These are phyloP conservation scores for Clavispora phyllophila DNA, from an alignment of 805 yeast species.

Conservation along the genomic window DNA sequence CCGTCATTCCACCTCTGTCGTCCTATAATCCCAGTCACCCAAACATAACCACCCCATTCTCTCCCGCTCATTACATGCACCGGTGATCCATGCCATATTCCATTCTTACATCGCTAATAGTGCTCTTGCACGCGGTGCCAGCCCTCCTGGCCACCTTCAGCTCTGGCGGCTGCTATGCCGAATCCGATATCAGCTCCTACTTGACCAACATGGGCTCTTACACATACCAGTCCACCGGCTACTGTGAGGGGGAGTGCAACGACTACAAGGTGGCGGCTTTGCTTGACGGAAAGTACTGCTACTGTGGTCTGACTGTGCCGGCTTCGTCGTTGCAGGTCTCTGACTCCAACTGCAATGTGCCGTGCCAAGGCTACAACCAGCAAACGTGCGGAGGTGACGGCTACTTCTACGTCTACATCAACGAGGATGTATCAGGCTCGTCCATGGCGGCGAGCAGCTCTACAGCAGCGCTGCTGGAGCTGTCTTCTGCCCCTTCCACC, in stretches of 20 bases:
- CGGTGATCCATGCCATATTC: slow-evolving; percentile 1
- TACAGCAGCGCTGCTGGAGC: slow-evolving; percentile 11
- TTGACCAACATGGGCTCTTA: slow-evolving; percentile 44
- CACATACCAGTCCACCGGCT: slow-evolving; percentile 53
- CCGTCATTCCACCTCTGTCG: background rate
- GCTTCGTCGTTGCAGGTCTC: slow-evolving; percentile 10
- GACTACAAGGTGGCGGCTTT: slow-evolving; percentile 27
- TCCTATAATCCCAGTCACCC: background rate
- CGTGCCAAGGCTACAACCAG: slow-evolving; percentile 58
- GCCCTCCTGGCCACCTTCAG: slow-evolving; percentile 8
- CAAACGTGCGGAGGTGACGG: slow-evolving; percentile 53
- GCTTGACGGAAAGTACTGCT: slow-evolving; percentile 52
- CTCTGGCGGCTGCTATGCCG: slow-evolving; percentile 12
- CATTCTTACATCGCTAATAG: slow-evolving; percentile 3
- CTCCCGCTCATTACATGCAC: background rate
- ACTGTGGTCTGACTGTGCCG: slow-evolving; percentile 55
- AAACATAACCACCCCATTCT: background rate
- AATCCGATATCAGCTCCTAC: slow-evolving; percentile 12
- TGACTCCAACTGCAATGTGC: slow-evolving; percentile 15
- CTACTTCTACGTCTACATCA: slow-evolving; percentile 43
- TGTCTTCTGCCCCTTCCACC: slow-evolving; percentile 9
- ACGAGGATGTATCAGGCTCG: slow-evolving; percentile 21
- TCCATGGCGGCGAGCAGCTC: slow-evolving; percentile 10
- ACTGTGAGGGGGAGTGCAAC: slow-evolving; percentile 50
- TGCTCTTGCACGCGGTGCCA: slow-evolving; percentile 6